Conservation (phyloP, 768 basidiomycete species). For the Lentinula sp. region DNA sequence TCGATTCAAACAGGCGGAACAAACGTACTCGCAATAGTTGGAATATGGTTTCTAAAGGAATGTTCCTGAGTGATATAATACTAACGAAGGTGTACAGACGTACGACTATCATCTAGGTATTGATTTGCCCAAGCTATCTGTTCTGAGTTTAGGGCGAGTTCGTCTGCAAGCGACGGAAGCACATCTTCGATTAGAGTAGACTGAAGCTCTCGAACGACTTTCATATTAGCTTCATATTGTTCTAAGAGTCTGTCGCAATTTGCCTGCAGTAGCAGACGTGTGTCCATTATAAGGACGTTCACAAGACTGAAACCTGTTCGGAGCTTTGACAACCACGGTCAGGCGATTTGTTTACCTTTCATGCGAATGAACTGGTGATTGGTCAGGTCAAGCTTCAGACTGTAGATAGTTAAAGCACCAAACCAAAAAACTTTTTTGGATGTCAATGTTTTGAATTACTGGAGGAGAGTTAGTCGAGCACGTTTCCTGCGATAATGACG, state of each 20-base stretch:
- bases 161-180: conserved; percentile 53
- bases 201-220: conserved; percentile 42
- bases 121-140: conserved; percentile 46
- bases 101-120: conserved; percentile 67
- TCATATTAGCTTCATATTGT: conserved; percentile 44
- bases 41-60: conserved; percentile 44
- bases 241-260: conserved; percentile 43
- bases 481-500: background rate
- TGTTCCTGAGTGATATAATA: background rate
- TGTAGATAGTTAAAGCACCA: background rate
- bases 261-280: conserved; percentile 32
- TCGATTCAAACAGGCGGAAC: conserved; percentile 2
- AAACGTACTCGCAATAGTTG: conserved; percentile 55
- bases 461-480: background rate
- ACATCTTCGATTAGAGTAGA: conserved; percentile 48
- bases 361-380: background rate
- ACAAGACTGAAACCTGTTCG: background rate
- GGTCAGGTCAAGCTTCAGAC: background rate
- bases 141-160: conserved; percentile 43
- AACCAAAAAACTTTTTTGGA: background rate
- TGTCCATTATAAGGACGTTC: conserved; percentile 7
- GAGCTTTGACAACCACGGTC: background rate
- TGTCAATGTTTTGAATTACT: background rate
- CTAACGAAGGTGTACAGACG: conserved; percentile 16
- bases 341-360: background rate